Conservation (phyloP, 345 rosid genomes). For the Barbarea vulgaris region DNA sequence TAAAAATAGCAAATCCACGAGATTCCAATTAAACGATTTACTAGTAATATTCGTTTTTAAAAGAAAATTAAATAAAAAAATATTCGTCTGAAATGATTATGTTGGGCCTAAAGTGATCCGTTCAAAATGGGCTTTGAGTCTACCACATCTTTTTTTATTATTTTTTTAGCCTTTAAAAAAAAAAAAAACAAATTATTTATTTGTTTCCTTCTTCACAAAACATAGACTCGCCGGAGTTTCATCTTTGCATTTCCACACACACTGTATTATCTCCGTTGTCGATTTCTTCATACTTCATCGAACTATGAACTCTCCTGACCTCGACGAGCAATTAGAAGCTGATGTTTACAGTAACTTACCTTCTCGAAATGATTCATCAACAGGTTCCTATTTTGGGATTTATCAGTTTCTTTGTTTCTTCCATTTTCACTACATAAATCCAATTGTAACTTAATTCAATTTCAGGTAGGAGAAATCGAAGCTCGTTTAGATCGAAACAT, state of each 20-base stretch:
- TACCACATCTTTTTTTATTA: neutral
- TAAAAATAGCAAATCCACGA: too few species aligned
- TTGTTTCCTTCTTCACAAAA: neutral
- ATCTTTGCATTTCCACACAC: neutral
- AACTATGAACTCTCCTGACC: constrained; percentile 58
- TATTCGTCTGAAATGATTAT: neutral
- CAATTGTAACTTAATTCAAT: neutral
- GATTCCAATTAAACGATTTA: too few species aligned
- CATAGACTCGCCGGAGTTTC: constrained; percentile 8
- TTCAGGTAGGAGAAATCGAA: constrained; percentile 50
- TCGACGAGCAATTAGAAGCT: constrained; percentile 57
- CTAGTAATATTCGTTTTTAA: too few species aligned
- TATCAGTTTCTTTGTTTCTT: neutral
- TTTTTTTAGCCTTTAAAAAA: too few species aligned
- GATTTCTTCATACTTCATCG: neutral
- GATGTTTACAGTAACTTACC: constrained; percentile 51
- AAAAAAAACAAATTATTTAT: too few species aligned
- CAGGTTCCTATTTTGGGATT: constrained; percentile 39
- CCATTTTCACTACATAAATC: neutral
- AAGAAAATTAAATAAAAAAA: too few species aligned
- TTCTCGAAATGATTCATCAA: constrained; percentile 43
- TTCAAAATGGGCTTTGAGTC: neutral
- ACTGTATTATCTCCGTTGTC: neutral
- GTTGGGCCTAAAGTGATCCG: neutral
- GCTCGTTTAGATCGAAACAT: constrained; percentile 62